phyloP scores from a whole-genome alignment of 768 basidiomycete species.

The Rhodotorula sphaerocarpa region DNA sequence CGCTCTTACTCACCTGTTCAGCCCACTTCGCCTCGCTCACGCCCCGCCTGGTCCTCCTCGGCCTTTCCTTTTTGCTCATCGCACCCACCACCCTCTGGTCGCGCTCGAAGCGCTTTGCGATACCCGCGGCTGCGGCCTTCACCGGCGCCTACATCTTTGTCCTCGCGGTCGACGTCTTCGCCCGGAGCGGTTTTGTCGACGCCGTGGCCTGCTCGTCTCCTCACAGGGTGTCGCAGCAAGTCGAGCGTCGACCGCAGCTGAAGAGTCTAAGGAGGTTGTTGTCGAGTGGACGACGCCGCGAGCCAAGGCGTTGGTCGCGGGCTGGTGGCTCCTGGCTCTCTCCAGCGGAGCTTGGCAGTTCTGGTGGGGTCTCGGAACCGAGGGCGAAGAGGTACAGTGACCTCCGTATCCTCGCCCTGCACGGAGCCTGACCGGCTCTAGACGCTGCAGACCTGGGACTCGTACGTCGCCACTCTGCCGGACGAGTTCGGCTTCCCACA shows the following conservation, averaged over 20 bases:
- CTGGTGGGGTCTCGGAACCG: constrained; percentile 19
- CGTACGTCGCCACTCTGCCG: constrained; percentile 25
- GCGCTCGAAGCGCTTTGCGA: not conserved
- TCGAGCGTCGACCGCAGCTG: not conserved
- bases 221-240: too few species aligned
- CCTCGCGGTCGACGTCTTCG: constrained; percentile 18
- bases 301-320: constrained; percentile 19
- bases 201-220: constrained; percentile 7
- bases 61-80: not conserved
- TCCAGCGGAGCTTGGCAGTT: constrained; percentile 1
- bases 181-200: constrained; percentile 14
- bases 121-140: constrained; percentile 1
- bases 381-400: constrained; percentile 16
- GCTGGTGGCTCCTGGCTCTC: constrained; percentile 14
- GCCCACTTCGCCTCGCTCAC: not conserved
- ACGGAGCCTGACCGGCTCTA: not conserved
- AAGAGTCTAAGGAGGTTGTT: not conserved
- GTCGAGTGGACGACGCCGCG: not conserved
- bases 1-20: constrained; percentile 16
- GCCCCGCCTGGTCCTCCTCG: constrained; percentile 11
- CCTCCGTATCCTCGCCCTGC: not conserved
- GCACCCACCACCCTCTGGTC: not conserved
- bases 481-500: not conserved
- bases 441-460: constrained; percentile 15
- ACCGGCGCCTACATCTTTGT: constrained; percentile 14